A percentile compares a stretch with the other conserved stretches of the same genome.
These are phyloP conservation scores for Capniomyces stellatus DNA, from an alignment of 371 early-diverging fungal genomes.

Conservation along the genomic window DNA sequence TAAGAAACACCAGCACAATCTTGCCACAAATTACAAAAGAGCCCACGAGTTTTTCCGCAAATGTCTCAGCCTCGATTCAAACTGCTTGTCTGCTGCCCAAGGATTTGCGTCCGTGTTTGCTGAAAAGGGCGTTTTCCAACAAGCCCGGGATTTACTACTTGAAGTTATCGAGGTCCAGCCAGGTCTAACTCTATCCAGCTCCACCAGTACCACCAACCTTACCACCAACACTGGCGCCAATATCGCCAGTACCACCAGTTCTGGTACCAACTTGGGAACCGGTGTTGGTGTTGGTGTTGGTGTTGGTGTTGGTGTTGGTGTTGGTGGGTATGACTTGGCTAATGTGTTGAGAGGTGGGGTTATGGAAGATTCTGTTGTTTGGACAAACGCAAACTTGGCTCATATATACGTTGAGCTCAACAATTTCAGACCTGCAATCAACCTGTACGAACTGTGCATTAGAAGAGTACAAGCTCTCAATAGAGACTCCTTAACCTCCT, in stretches of 20 bases:
- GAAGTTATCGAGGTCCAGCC: conserved; percentile 33
- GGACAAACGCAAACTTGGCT: conserved; percentile 49
- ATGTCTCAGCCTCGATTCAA: conserved; percentile 48
- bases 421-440: conserved; percentile 49
- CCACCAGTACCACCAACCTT: conserved; percentile 4
- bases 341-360: conserved; percentile 9
- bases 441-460: conserved; percentile 21
- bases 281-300: background rate
- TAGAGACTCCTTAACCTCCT: background rate
- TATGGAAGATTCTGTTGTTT: conserved; percentile 6
- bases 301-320: background rate
- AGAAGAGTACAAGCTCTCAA: conserved; percentile 9
- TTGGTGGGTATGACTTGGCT: background rate
- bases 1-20: background rate
- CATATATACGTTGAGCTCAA: conserved; percentile 54
- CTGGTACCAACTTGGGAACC: conserved; percentile 23
- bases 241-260: conserved; percentile 5
- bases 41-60: conserved; percentile 69
- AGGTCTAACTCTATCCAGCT: conserved; percentile 10
- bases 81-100: conserved; percentile 54
- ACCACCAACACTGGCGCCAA: conserved; percentile 5
- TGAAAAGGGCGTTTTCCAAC: conserved; percentile 40
- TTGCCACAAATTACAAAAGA: conserved; percentile 32
- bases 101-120: conserved; percentile 64
- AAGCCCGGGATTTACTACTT: conserved; percentile 57